Conservation (phyloP, 2,329 filamentous ascomycete genomes). For the Xylaria sp. region DNA sequence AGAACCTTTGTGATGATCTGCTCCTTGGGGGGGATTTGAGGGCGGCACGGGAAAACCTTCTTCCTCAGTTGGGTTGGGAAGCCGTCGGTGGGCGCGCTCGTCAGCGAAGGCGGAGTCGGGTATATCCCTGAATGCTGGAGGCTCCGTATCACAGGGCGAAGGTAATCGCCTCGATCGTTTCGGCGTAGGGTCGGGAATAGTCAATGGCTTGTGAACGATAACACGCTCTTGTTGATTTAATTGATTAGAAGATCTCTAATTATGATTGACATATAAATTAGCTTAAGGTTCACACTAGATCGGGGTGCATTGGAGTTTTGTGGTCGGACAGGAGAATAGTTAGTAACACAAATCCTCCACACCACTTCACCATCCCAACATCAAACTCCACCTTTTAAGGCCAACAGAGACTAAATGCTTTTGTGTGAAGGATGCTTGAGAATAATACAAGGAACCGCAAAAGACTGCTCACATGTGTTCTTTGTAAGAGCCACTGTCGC, state of each 20-base stretch:
- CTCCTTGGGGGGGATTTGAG: constrained; percentile 39
- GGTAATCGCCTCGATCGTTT: constrained; percentile 51
- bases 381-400: background rate
- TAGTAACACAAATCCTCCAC: background rate
- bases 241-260: constrained; percentile 38
- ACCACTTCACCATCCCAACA: background rate
- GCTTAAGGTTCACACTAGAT: constrained; percentile 35
- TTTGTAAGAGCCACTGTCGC: constrained; percentile 53
- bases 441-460: constrained; percentile 24
- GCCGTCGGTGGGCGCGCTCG: constrained; percentile 45
- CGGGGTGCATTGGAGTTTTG: background rate
- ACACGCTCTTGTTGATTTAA: constrained; percentile 22
- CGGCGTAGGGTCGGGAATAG: constrained; percentile 50
- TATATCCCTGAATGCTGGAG: constrained; percentile 33
- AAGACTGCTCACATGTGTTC: constrained; percentile 49
- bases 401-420: background rate
- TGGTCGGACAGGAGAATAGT: background rate
- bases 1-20: constrained; percentile 47
- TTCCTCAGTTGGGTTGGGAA: constrained; percentile 43
- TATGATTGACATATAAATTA: constrained; percentile 36
- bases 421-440: background rate
- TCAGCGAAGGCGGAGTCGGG: constrained; percentile 41
- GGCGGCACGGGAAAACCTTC: constrained; percentile 40
- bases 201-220: constrained; percentile 44
- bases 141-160: constrained; percentile 38